phyloP scores from a whole-genome alignment of 139 green algal genomes.

The Astrephomene gubernaculifera region DNA sequence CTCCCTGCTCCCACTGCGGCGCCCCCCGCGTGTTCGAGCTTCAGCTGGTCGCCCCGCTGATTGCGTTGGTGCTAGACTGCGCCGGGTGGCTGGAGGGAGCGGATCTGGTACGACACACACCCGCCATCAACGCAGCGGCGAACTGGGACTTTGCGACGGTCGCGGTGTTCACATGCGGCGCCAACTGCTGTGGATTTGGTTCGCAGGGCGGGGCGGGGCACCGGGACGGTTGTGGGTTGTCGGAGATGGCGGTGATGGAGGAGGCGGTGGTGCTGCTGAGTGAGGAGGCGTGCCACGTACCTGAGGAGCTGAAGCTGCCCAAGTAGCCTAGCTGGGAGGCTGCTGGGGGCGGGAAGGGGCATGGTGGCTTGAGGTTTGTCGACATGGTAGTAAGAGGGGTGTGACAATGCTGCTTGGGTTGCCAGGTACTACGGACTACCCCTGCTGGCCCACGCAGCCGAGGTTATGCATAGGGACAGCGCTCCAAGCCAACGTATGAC shows the following conservation, averaged over 20 bases:
- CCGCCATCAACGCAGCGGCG: constrained; percentile 48
- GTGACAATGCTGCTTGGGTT: no score
- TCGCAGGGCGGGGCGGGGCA: background rate
- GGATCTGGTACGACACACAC: background rate
- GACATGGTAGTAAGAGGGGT: no score
- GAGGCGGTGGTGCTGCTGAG: constrained; percentile 61
- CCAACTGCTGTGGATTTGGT: constrained; percentile 28
- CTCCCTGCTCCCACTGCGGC: constrained; percentile 59
- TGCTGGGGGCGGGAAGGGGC: no score
- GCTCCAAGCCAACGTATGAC: no score
- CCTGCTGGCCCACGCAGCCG: no score
- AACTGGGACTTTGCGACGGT: constrained; percentile 77
- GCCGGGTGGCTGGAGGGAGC: constrained; percentile 49
- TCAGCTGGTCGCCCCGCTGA: constrained; percentile 76
- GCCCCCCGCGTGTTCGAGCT: constrained; percentile 65
- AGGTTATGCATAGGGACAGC: no score
- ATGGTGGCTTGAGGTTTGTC: no score
- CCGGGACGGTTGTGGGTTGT: background rate
- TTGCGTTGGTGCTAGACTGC: constrained; percentile 70
- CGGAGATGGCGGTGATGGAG: constrained; percentile 14
- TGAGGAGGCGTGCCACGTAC: constrained; percentile 61
- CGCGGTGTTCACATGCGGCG: constrained; percentile 65
- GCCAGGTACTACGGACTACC: no score
- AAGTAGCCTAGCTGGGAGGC: no score
- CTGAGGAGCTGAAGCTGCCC: constrained; percentile 18